Percentiles rank a stretch among this genome's conserved stretches.
These are phyloP conservation scores for Tulasnella sp. DNA, from an alignment of 768 basidiomycete species.

Conservation along the genomic window DNA sequence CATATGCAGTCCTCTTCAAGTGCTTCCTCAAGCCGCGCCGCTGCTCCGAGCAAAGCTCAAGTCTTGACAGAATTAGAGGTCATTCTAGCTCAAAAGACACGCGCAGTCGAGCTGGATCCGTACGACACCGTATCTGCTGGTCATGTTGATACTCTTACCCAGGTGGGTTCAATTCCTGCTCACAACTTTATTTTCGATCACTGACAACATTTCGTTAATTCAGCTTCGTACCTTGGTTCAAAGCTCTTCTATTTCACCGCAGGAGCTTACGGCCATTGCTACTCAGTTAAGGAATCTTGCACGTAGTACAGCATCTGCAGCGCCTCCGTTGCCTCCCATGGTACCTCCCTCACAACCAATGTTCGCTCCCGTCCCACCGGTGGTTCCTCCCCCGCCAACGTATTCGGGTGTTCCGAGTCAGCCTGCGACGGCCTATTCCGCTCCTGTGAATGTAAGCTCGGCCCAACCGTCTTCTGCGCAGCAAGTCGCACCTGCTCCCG, in stretches of 20 bases:
- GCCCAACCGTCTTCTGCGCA: constrained; percentile 34
- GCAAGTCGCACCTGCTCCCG: constrained; percentile 35
- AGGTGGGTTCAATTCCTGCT: constrained; percentile 50
- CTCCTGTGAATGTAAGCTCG: constrained; percentile 21
- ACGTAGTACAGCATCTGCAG: constrained; percentile 33
- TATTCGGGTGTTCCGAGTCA: not conserved
- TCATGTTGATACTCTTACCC: constrained; percentile 74
- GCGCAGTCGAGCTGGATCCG: constrained; percentile 64
- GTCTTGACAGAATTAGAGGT: constrained; percentile 82
- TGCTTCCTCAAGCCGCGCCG: constrained; percentile 20
- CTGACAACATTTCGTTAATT: constrained; percentile 17
- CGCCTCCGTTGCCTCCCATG: constrained; percentile 42
- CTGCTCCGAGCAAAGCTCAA: constrained; percentile 59
- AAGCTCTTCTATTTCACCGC: constrained; percentile 69
- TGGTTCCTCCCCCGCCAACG: constrained; percentile 22
- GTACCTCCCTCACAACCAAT: constrained; percentile 32
- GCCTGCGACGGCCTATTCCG: constrained; percentile 9
- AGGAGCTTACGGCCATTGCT: constrained; percentile 73
- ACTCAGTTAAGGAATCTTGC: constrained; percentile 54
- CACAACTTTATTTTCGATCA: not conserved
- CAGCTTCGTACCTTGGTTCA: constrained; percentile 72
- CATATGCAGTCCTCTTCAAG: constrained; percentile 21
- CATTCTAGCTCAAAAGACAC: constrained; percentile 75
- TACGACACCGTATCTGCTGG: constrained; percentile 64
- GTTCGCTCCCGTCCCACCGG: constrained; percentile 29